Conservation (phyloP, 495 filamentous ascomycete species). For the Hypoxylon lienhwacheense region DNA sequence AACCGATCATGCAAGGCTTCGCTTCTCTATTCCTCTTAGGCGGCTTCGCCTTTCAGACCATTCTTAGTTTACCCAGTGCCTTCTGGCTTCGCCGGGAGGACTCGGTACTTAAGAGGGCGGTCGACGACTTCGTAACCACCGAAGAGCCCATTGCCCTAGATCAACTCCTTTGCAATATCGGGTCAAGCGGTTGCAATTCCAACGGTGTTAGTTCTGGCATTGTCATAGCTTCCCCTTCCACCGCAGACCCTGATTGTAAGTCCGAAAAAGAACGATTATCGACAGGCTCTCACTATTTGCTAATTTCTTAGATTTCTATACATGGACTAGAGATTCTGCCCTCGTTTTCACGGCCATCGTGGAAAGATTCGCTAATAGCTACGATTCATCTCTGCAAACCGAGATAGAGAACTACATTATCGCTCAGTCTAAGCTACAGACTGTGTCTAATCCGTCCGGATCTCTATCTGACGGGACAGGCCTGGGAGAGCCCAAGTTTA, state of each 20-base stretch:
- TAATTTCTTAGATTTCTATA: constrained; percentile 55
- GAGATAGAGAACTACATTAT: constrained; percentile 61
- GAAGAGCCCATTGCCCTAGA: constrained; percentile 56
- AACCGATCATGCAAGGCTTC: constrained; percentile 49
- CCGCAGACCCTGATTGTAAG: constrained; percentile 62
- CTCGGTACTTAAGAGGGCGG: constrained; percentile 47
- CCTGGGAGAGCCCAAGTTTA: constrained; percentile 64
- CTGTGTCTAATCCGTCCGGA: constrained; percentile 63
- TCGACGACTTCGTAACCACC: constrained; percentile 58
- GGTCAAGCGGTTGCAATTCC: constrained; percentile 53
- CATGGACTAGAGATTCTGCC: constrained; percentile 74
- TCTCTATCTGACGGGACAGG: constrained; percentile 52
- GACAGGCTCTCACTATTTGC: neutral
- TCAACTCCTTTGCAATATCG: constrained; percentile 64
- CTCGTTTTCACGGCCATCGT: constrained; percentile 63
- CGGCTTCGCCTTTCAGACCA: constrained; percentile 50
- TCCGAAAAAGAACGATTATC: constrained; percentile 6
- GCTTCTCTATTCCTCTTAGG: constrained; percentile 51
- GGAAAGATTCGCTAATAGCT: constrained; percentile 60
- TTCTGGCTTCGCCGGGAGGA: constrained; percentile 42
- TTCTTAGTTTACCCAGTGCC: constrained; percentile 46
- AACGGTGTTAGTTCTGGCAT: constrained; percentile 53
- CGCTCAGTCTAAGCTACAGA: constrained; percentile 63
- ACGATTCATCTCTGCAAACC: constrained; percentile 52
- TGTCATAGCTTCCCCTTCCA: constrained; percentile 65